These are phyloP conservation scores for Melaleuca alternifolia DNA, from an alignment of 345 rosid species.

Conservation along the genomic window DNA sequence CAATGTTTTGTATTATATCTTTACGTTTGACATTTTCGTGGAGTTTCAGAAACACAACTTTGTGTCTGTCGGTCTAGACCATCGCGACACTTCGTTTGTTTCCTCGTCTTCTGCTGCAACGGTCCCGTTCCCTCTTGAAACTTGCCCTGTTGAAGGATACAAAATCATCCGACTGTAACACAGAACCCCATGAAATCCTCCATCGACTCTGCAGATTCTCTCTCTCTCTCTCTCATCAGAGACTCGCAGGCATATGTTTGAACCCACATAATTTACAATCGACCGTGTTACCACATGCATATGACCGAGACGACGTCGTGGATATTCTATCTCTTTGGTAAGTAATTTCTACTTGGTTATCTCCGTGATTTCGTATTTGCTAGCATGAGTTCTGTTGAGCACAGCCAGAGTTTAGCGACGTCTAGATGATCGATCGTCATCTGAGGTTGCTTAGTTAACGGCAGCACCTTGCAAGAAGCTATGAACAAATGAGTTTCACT, in stretches of 20 bases:
- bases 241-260: not conserved
- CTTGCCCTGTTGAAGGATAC: not conserved
- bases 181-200: not conserved
- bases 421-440: not conserved
- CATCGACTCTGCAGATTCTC: not conserved
- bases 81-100: not conserved
- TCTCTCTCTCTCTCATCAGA: not conserved
- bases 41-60: not conserved
- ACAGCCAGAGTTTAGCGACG: not conserved
- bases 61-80: not conserved
- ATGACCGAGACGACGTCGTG: not conserved
- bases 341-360: not conserved
- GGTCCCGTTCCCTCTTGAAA: not conserved
- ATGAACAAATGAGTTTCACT: not conserved
- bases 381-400: not conserved
- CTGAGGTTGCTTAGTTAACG: not conserved
- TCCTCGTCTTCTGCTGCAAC: not conserved
- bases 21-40: not conserved
- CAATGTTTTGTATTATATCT: not conserved
- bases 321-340: not conserved
- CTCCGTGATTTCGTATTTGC: not conserved
- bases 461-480: not conserved
- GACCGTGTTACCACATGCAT: not conserved
- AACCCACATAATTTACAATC: too few species aligned
- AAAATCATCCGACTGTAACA: not conserved